phyloP scores from a whole-genome alignment of 2,329 filamentous ascomycete genomes.

The Alternaria rosae region DNA sequence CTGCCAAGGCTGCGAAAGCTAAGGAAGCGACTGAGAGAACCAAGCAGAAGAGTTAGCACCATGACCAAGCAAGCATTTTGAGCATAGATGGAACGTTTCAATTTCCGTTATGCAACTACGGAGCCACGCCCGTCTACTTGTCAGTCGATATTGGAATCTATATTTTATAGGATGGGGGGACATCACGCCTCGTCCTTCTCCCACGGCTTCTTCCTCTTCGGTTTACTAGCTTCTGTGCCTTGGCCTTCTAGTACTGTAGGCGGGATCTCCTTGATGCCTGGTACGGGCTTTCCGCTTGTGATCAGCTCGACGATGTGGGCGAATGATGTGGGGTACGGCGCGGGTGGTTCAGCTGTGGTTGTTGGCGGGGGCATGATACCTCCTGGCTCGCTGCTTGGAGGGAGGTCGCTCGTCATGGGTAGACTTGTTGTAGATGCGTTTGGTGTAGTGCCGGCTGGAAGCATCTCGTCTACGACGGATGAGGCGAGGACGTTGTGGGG shows the following conservation, averaged over 20 bases:
- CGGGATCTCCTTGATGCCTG: constrained; percentile 87
- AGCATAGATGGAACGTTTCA: background rate
- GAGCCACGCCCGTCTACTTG: too few relatives aligned
- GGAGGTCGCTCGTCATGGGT: background rate
- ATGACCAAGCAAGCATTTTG: background rate
- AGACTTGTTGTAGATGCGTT: constrained; percentile 4
- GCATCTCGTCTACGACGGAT: constrained; percentile 9
- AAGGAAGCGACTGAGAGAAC: too few relatives aligned
- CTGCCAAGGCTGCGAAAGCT: too few relatives aligned
- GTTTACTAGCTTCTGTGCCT: constrained; percentile 63
- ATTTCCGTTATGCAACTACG: too few relatives aligned
- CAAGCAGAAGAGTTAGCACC: too few relatives aligned
- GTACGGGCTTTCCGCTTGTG: constrained; percentile 80
- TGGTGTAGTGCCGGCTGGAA: background rate
- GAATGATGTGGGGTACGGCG: constrained; percentile 82
- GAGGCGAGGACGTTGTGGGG: constrained; percentile 25
- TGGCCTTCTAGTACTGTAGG: constrained; percentile 77
- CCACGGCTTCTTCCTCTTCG: constrained; percentile 77
- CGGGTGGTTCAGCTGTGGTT: constrained; percentile 52
- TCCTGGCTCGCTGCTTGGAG: constrained; percentile 11
- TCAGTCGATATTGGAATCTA: too few relatives aligned
- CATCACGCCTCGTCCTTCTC: constrained; percentile 64
- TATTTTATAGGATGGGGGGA: background rate
- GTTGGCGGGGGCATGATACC: constrained; percentile 36
- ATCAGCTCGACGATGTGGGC: constrained; percentile 86